A percentile compares a stretch with the other conserved stretches of the same genome.
Conservation (phyloP, 805 yeast species). For the Starmerella bombi region DNA sequence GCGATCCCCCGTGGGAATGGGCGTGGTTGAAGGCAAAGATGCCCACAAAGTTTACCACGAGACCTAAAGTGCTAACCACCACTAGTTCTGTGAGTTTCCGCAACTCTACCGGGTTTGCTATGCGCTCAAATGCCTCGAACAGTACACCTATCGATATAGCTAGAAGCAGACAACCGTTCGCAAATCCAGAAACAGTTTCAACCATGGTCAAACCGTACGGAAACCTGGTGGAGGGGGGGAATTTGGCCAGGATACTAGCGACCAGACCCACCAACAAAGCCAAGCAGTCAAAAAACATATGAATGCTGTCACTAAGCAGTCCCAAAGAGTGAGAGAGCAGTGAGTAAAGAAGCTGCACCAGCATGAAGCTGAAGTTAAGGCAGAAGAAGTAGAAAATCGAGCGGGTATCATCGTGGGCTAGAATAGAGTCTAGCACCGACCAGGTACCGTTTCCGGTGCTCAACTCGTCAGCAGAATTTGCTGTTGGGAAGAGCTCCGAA, state of each 20-base stretch:
- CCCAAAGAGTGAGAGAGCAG: conserved; percentile 88
- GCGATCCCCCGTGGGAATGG: conserved; percentile 26
- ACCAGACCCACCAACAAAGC: conserved; percentile 79
- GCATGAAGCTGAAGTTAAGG: conserved; percentile 84
- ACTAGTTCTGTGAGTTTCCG: conserved; percentile 73
- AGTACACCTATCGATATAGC: conserved; percentile 84
- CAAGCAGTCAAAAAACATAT: conserved; percentile 91
- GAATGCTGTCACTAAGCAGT: conserved; percentile 79
- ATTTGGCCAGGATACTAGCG: conserved; percentile 58
- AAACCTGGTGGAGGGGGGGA: conserved; percentile 50
- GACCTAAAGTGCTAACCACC: conserved; percentile 71
- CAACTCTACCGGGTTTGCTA: conserved; percentile 61
- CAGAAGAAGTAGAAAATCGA: conserved; percentile 80
- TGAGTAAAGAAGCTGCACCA: conserved; percentile 81
- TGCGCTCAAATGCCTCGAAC: conserved; percentile 73
- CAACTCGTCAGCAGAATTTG: not conserved
- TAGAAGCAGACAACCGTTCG: conserved; percentile 76
- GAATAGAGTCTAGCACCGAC: conserved; percentile 28
- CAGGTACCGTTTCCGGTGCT: conserved; percentile 3
- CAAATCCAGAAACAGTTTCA: conserved; percentile 88
- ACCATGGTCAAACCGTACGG: conserved; percentile 80
- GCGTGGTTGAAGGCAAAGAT: conserved; percentile 81
- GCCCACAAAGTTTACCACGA: conserved; percentile 81
- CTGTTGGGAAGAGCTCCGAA: not conserved
- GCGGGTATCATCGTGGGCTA: conserved; percentile 57